Evolutionary conservation across 2,329 filamentous ascomycete genomes (phyloP).

Genomic region (Cordyceps cateniannulata): DNA sequence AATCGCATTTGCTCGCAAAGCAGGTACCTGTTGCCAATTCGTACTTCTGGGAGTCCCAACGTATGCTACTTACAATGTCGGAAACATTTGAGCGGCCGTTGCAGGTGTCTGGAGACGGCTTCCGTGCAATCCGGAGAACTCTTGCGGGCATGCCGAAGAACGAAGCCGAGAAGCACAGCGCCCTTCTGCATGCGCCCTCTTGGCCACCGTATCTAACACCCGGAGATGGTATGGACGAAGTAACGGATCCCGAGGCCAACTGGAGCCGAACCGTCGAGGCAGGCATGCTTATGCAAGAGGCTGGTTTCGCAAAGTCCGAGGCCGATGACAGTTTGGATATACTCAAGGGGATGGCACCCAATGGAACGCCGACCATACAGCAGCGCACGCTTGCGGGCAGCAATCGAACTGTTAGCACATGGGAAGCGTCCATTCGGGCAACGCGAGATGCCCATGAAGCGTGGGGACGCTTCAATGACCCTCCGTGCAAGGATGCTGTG

Average conservation of each 20-base stretch:
- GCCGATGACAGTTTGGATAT: conserved; percentile 44
- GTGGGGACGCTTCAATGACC: conserved; percentile 44
- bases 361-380: conserved; percentile 52
- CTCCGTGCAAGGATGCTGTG: conserved; percentile 25
- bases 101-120: conserved; percentile 44
- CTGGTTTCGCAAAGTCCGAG: conserved; percentile 44
- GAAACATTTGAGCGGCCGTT: conserved; percentile 41
- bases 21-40: conserved; percentile 22
- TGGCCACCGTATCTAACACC: conserved; percentile 57
- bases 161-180: conserved; percentile 40
- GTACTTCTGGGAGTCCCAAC: conserved; percentile 50
- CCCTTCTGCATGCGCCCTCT: conserved; percentile 40
- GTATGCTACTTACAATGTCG: conserved; percentile 45
- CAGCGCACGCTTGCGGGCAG: conserved; percentile 24
- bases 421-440: conserved; percentile 51
- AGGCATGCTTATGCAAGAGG: conserved; percentile 47
- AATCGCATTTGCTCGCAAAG: conserved; percentile 19
- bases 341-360: conserved; percentile 44
- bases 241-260: conserved; percentile 42
- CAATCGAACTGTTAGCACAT: conserved; percentile 25
- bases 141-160: conserved; percentile 49
- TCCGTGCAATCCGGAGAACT: conserved; percentile 47
- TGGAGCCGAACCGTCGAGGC: conserved; percentile 47
- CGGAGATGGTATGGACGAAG: conserved; percentile 54
- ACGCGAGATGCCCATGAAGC: conserved; percentile 57